Conservation (phyloP, 1,139 yeast genomes). For the Saccharomyces hybrid region DNA sequence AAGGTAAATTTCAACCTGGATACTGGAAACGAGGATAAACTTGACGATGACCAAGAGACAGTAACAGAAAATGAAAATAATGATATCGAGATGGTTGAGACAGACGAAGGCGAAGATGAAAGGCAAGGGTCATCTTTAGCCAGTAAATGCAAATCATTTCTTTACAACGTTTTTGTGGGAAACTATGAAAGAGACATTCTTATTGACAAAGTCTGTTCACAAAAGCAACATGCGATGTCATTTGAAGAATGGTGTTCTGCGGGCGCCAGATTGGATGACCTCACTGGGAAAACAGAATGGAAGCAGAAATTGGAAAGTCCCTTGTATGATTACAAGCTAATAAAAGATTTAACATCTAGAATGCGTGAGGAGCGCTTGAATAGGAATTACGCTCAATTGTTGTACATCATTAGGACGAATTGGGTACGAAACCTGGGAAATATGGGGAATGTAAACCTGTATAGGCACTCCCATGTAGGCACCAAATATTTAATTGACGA, state of each 20-base stretch:
- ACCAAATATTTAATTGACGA: slow-evolving; percentile 80
- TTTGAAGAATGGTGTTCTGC: slow-evolving; percentile 67
- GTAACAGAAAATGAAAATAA: neutral
- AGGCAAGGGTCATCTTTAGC: neutral
- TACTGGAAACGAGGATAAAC: neutral
- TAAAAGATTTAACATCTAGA: slow-evolving; percentile 48
- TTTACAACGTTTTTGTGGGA: slow-evolving; percentile 12
- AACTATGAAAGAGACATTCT: slow-evolving; percentile 23
- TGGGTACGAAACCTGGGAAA: slow-evolving; percentile 84
- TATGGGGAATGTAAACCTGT: slow-evolving; percentile 76
- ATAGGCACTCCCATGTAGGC: slow-evolving; percentile 75
- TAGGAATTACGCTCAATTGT: slow-evolving; percentile 51
- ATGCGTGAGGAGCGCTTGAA: slow-evolving; percentile 52
- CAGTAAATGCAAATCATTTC: slow-evolving; percentile 8
- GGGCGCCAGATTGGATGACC: slow-evolving; percentile 56
- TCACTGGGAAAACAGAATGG: slow-evolving; percentile 60
- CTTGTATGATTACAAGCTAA: slow-evolving; percentile 64
- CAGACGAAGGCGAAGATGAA: neutral
- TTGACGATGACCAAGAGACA: neutral
- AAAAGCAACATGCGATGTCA: slow-evolving; percentile 55
- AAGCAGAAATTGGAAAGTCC: slow-evolving; percentile 54
- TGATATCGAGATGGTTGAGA: neutral
- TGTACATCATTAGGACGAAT: slow-evolving; percentile 73
- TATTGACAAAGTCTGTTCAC: slow-evolving; percentile 36
- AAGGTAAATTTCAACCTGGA: neutral